Evolutionary conservation across 345 rosid species (phyloP), one percentile per base, ranked within the genome.

Genomic region (Sisymbrium altissimum): DNA sequence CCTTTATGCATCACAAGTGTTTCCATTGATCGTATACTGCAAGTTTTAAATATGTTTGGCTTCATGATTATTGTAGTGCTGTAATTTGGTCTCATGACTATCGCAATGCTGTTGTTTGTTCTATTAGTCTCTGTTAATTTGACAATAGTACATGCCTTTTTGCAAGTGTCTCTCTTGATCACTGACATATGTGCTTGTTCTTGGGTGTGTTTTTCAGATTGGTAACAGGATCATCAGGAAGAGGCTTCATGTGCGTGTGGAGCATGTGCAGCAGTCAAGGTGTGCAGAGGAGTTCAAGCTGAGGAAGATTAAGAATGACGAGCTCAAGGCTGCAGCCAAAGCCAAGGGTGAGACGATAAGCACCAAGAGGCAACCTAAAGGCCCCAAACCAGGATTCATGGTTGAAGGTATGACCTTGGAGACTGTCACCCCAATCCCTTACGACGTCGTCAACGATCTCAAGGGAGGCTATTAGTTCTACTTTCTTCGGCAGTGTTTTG

Each of bases 361-460:
- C 86, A 91, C 96, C 0, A 91, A 91, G 82, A 86, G 97, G 52
- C 86, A 85, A 54, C 97, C 97, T 1, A 72, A 83, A 41, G 97
- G 96, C 0, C 96, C 97, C 23, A 89, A 91, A 60, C 97, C 93
- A 0, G 97, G 95, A 5, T 88, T 91, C 84, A 87, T 86, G 97
- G 97, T 91, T 0, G 95, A 86, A 56, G 91, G 95, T 30, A 85
- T 91, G 25, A 87, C 87, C 29, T 65, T 89, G 79, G 96, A 91
- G 69, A 91, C 93, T 0, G 93, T 89, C 25, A 91, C 96, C 6
- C 91, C 97, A 6, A 89, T 91, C 21, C 97, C 97, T 0, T 91
- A 89, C 70, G 97, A 91, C 61, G 97, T 91, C 3, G 95, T 89
- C 70, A 91, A 91, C 49, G 97, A 91, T 76, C 92, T 91, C 67